A percentile compares a stretch with the other conserved stretches of the same genome.
These are phyloP conservation scores for Westerdykella aurantiaca DNA, from an alignment of 2,329 filamentous ascomycete genomes.

Conservation along the genomic window DNA sequence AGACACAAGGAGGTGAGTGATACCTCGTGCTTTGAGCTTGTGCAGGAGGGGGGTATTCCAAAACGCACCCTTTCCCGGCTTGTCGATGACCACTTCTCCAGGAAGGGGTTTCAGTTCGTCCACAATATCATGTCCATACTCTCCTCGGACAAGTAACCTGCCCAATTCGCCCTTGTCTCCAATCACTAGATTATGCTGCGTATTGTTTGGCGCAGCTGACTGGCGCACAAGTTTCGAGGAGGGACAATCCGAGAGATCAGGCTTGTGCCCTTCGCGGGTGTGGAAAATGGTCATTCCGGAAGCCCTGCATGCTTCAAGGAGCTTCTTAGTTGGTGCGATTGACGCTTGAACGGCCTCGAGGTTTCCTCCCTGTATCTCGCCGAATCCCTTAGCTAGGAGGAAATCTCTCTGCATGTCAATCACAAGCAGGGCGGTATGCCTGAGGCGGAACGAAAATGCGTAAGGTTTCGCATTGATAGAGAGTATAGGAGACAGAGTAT, in stretches of 20 bases:
- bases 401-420: conserved; percentile 52
- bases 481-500: conserved; percentile 10
- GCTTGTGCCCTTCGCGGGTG: conserved; percentile 47
- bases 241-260: conserved; percentile 50
- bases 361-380: conserved; percentile 47
- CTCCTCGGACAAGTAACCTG: conserved; percentile 48
- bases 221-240: conserved; percentile 49
- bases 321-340: conserved; percentile 37
- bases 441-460: conserved; percentile 43
- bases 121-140: conserved; percentile 52
- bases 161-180: conserved; percentile 51
- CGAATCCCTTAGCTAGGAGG: conserved; percentile 47
- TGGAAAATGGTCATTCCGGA: conserved; percentile 45
- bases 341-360: conserved; percentile 37
- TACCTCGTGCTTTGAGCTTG: conserved; percentile 48
- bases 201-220: conserved; percentile 42
- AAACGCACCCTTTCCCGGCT: conserved; percentile 55
- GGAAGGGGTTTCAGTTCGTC: conserved; percentile 49
- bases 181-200: conserved; percentile 44
- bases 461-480: conserved; percentile 42
- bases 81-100: conserved; percentile 52
- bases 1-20: conserved; percentile 54
- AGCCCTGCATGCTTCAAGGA: conserved; percentile 40
- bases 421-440: conserved; percentile 46
- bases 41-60: conserved; percentile 53